phyloP scores from a whole-genome alignment of 2,329 filamentous ascomycete genomes.

The Diaporthe helianthi region DNA sequence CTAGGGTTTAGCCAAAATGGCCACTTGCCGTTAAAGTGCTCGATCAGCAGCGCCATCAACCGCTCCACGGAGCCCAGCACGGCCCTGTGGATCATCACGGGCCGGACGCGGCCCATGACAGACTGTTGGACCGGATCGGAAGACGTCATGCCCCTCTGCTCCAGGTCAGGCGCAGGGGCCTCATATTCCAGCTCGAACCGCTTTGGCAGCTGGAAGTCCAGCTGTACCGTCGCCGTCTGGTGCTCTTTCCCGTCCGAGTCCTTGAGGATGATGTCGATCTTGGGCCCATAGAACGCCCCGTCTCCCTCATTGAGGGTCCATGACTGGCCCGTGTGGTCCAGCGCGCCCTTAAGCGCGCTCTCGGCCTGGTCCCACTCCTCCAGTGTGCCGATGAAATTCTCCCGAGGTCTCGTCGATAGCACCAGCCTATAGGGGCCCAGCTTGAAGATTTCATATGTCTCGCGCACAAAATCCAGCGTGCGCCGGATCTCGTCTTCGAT shows the following conservation, averaged over 20 bases:
- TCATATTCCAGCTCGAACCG: conserved; percentile 80
- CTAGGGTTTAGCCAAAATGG: conserved; percentile 89
- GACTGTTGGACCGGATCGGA: conserved; percentile 55
- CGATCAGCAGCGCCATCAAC: conserved; percentile 84
- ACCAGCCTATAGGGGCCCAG: conserved; percentile 78
- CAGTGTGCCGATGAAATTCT: conserved; percentile 77
- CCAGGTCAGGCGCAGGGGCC: conserved; percentile 69
- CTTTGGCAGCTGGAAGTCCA: conserved; percentile 88
- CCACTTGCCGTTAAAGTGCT: conserved; percentile 81
- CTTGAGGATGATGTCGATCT: conserved; percentile 84
- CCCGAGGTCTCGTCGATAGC: conserved; percentile 78
- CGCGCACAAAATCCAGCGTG: conserved; percentile 76
- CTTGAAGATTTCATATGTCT: conserved; percentile 73
- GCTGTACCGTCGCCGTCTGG: conserved; percentile 86
- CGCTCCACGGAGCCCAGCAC: conserved; percentile 85
- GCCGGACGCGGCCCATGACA: conserved; percentile 66
- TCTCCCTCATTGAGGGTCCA: conserved; percentile 83
- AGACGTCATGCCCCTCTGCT: conserved; percentile 59
- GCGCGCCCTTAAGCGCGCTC: conserved; percentile 66
- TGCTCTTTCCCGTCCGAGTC: conserved; percentile 86
- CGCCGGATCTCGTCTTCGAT: conserved; percentile 76
- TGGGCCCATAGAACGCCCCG: conserved; percentile 90
- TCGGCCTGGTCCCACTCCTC: conserved; percentile 75
- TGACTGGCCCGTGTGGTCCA: conserved; percentile 67
- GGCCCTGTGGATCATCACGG: conserved; percentile 85